Evolutionary conservation across 768 basidiomycete species (phyloP).

Genomic region (Suillus bovinus): DNA sequence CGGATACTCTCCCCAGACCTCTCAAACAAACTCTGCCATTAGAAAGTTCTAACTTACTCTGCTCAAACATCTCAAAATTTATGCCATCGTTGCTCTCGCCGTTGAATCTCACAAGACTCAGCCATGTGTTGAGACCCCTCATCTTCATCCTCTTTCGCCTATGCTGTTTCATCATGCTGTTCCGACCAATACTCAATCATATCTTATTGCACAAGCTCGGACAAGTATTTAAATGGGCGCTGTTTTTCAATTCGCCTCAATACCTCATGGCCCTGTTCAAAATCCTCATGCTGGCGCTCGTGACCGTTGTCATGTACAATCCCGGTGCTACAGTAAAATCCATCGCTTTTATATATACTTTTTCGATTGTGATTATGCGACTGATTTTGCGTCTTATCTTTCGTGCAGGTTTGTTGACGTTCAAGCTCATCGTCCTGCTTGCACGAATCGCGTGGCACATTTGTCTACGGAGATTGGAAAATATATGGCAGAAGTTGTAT

Average conservation of each 20-base stretch:
- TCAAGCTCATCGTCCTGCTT: neutral
- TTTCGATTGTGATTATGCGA: neutral
- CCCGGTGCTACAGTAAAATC: conserved; percentile 12
- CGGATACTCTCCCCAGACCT: neutral
- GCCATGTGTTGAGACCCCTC: neutral
- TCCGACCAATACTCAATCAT: neutral
- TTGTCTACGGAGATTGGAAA: neutral
- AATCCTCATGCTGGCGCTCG: conserved; percentile 16
- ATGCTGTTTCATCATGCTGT: neutral
- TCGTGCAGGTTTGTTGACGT: conserved; percentile 3
- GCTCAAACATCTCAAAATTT: neutral
- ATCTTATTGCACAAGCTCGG: conserved; percentile 1
- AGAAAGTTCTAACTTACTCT: neutral
- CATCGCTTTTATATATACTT: neutral
- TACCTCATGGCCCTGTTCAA: conserved; percentile 9
- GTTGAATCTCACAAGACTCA: neutral
- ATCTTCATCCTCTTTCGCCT: conserved; percentile 1
- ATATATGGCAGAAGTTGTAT: neutral
- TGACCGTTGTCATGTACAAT: conserved; percentile 15
- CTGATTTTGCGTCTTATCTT: neutral
- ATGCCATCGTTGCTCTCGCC: neutral
- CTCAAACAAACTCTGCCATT: neutral
- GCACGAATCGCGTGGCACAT: neutral
- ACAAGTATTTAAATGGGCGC: conserved; percentile 1
- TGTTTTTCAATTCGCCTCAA: neutral